A percentile compares a stretch with the other conserved stretches of the same genome.
Conservation (phyloP, 257 asterid genomes). For the Primulina huaijiensis region DNA sequence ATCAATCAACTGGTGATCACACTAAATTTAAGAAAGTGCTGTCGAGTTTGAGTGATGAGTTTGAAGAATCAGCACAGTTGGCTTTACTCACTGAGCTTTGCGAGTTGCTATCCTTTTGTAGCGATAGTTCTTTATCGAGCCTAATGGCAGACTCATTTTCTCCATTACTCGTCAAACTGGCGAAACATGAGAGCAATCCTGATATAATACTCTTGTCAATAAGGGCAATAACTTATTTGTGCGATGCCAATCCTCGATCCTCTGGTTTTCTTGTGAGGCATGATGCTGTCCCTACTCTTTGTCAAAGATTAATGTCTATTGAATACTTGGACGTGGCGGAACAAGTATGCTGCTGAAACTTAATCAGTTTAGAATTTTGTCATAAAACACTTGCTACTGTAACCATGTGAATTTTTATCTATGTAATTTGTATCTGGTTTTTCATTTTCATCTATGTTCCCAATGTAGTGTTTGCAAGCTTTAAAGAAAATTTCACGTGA, state of each 20-base stretch:
- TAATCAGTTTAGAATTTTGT: conserved; percentile 10
- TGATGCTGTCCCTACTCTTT: conserved; percentile 78
- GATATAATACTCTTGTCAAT: conserved; percentile 80
- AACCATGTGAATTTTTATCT: conserved; percentile 7
- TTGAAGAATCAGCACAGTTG: conserved; percentile 75
- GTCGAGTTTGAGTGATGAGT: conserved; percentile 56
- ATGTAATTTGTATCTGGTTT: conserved; percentile 10
- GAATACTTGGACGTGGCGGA: conserved; percentile 95
- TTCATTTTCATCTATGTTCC: conserved; percentile 3
- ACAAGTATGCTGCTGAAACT: conserved; percentile 59
- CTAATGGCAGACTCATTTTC: conserved; percentile 68
- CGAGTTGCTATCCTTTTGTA: conserved; percentile 73
- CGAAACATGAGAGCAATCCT: conserved; percentile 63
- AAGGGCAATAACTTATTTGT: conserved; percentile 87
- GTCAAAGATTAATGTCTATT: conserved; percentile 73
- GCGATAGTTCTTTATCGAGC: conserved; percentile 76
- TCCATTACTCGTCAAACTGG: conserved; percentile 74
- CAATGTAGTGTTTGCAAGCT: conserved; percentile 86
- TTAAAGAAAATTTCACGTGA: conserved; percentile 80
- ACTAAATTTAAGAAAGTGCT: conserved; percentile 56
- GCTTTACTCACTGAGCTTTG: conserved; percentile 87
- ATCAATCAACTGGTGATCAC: conserved; percentile 52
- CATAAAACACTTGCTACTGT: conserved; percentile 18
- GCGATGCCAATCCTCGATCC: conserved; percentile 78
- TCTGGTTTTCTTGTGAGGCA: conserved; percentile 73